phyloP scores from a whole-genome alignment of 805 yeast species.

The Candida silvatica region DNA sequence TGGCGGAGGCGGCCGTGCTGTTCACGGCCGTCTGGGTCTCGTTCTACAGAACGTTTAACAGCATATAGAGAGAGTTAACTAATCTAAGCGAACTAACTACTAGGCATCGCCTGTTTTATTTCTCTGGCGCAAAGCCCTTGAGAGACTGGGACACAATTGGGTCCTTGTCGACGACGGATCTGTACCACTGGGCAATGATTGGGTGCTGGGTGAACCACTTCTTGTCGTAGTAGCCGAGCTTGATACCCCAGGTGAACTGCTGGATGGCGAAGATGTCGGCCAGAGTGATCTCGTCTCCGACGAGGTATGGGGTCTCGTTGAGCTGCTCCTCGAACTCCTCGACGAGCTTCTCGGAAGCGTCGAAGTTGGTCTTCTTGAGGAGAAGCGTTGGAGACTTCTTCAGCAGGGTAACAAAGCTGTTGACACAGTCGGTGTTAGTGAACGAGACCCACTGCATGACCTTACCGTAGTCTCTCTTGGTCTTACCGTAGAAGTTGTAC shows the following conservation, averaged over 20 bases:
- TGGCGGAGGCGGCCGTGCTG: not conserved
- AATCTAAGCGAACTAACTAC: too few species aligned
- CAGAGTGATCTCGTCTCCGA: constrained; percentile 25
- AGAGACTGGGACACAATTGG: constrained; percentile 11
- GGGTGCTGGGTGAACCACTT: constrained; percentile 38
- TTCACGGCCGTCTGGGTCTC: not conserved
- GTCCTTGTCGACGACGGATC: constrained; percentile 28
- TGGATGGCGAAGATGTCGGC: constrained; percentile 23
- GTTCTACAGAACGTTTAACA: not conserved
- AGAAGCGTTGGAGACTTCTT: not conserved
- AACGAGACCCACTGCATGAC: constrained; percentile 72
- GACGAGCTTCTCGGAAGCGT: constrained; percentile 4
- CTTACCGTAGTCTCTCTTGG: constrained; percentile 48
- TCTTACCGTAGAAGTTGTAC: constrained; percentile 41
- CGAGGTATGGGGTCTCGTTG: constrained; percentile 26
- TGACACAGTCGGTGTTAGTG: constrained; percentile 48
- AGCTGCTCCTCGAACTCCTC: constrained; percentile 25
- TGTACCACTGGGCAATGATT: constrained; percentile 33
- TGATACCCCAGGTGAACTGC: too few species aligned
- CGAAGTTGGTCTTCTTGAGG: constrained; percentile 13
- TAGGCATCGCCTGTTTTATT: too few species aligned
- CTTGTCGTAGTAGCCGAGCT: constrained; percentile 37
- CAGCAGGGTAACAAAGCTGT: too few species aligned
- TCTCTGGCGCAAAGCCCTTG: constrained; percentile 18
- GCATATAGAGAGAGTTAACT: not conserved